Conservation (phyloP, 257 asterid genomes). For the Asclepias syriaca region DNA sequence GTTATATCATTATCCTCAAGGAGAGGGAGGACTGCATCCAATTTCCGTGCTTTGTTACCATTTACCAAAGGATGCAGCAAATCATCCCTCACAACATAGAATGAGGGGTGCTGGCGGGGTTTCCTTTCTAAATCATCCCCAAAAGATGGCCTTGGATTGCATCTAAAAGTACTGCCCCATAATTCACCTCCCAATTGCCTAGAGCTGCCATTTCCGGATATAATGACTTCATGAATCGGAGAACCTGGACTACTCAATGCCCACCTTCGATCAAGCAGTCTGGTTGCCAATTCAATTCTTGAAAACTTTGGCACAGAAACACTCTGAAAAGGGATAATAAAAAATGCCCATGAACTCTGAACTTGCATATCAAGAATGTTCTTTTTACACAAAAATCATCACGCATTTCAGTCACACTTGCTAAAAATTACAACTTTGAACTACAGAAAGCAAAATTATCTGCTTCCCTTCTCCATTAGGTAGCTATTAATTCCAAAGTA, state of each 20-base stretch:
- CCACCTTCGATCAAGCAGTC: slow-evolving; percentile 67
- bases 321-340: slow-evolving; percentile 27
- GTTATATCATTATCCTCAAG: slow-evolving; percentile 62
- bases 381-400: background rate
- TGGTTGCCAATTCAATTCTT: slow-evolving; percentile 37
- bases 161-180: slow-evolving; percentile 29
- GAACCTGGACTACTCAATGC: slow-evolving; percentile 59
- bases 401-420: background rate
- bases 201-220: slow-evolving; percentile 28
- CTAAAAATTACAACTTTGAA: background rate
- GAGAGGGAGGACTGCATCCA: slow-evolving; percentile 84
- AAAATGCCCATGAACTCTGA: background rate
- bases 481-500: background rate
- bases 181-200: slow-evolving; percentile 18
- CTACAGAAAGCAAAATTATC: background rate
- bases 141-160: slow-evolving; percentile 35
- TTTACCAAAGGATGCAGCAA: slow-evolving; percentile 84
- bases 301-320: slow-evolving; percentile 24
- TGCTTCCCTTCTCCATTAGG: background rate
- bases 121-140: slow-evolving; percentile 34
- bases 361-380: background rate
- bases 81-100: slow-evolving; percentile 87
- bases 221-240: slow-evolving; percentile 53
- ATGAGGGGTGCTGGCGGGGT: slow-evolving; percentile 32
- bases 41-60: slow-evolving; percentile 88